Base-by-base conservation (phyloP, 2,329 filamentous ascomycete species). In the Escovopsis sp. region DNA sequence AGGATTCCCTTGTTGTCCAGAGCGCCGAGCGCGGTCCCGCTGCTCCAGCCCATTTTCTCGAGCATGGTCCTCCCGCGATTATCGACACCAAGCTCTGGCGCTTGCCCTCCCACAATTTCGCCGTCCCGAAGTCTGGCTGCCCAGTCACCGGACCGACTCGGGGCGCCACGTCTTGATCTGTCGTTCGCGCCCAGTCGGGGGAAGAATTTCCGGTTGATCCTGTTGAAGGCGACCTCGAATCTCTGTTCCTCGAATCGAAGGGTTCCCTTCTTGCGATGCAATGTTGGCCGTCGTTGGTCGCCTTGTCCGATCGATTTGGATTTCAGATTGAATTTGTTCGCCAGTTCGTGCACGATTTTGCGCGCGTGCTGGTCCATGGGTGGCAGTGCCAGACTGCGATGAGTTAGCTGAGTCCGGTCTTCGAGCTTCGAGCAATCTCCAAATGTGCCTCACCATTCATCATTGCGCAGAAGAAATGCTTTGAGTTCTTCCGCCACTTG, bases 21-120 rank as follows among this genome's bases (percentile, higher is more conserved):
- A 10, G 82, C 74, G 35, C 90, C 90, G 1, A 98, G 67, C 2
- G 81, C 82, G 50, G 79, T 93, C 5, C 90, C 90, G 35, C 69
- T 79, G 41, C 72, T 81, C 87, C 90, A 98, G 4, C 90, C 90
- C 90, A 96, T 96, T 60, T 90, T 96, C 60, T 93, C 85, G 43
- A 98, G 60, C 75, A 98, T 82, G 3, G 76, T 74, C 34, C 85
- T 72, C 10, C 90, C 90, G 45, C 75, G 84, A 53, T 94, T 96
- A 35, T 80, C 81, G 4, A 66, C 63, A 1, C 83, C 82, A 23
- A 98, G 67, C 53, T 94, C 87, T 10, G 86, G 82, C 2, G 88
- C 87, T 33, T 76, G 73, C 2, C 72, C 84, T 33, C 88, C 90
- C 3, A 96, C 86, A 19, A 93, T 63, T 44, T 96, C 87, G 14